These are phyloP conservation scores for Microbotryum violaceum DNA, from an alignment of 1,284 basidiomycete genomes.

Conservation along the genomic window DNA sequence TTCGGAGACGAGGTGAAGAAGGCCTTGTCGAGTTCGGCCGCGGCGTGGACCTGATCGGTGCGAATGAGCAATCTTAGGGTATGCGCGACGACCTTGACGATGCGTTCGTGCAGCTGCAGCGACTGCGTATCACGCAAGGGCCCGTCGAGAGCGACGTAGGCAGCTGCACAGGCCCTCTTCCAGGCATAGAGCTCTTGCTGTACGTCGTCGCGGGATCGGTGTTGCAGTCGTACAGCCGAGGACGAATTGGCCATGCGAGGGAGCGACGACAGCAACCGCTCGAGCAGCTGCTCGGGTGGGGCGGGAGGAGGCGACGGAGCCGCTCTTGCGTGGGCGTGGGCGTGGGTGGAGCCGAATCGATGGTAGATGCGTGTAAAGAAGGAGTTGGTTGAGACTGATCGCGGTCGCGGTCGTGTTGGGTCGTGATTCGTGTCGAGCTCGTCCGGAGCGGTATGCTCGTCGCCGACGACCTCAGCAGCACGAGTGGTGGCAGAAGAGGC, in stretches of 20 bases:
- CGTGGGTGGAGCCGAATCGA: no score
- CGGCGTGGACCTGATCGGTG: conserved; percentile 7
- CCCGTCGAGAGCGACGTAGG: background rate
- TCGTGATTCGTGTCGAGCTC: no score
- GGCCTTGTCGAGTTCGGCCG: conserved; percentile 21
- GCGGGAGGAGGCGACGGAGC: no score
- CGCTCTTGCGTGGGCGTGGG: no score
- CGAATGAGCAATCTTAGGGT: conserved; percentile 20
- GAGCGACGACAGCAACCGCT: background rate
- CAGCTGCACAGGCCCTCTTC: conserved; percentile 1
- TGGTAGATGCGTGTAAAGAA: no score
- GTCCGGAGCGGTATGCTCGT: no score
- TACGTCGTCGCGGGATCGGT: conserved; percentile 2
- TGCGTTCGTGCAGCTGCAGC: conserved; percentile 1
- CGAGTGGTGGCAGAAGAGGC: no score
- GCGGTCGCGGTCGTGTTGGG: no score
- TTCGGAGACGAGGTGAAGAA: conserved; percentile 17
- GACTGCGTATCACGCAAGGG: background rate
- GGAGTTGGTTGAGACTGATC: no score
- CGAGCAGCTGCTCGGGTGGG: no score
- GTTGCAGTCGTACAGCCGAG: background rate
- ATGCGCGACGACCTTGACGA: conserved; percentile 19
- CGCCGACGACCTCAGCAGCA: no score
- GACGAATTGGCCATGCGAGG: background rate
- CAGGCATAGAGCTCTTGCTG: conserved; percentile 6